These are phyloP conservation scores for Beta lomatogona DNA, from an alignment of 179 eudicot species.

Conservation along the genomic window DNA sequence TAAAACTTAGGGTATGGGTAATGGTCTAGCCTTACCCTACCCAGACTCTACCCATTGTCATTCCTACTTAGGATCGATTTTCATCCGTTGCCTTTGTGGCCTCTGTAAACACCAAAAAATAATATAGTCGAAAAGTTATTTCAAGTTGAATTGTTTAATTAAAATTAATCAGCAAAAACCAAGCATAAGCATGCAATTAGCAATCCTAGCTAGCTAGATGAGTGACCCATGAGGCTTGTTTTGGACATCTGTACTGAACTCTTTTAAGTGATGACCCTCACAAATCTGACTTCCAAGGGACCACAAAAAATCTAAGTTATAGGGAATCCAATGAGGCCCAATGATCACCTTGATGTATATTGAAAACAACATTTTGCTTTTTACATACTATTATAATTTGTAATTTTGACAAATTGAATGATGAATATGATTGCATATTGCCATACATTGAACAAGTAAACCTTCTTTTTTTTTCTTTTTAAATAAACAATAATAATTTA, in stretches of 20 bases:
- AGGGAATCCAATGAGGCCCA: conserved; percentile 36
- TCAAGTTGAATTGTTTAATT: neutral
- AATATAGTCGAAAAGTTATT: too few relatives aligned
- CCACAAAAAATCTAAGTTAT: conserved; percentile 25
- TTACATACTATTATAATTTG: conserved; percentile 28
- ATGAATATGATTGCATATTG: conserved; percentile 17
- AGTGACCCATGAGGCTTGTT: conserved; percentile 1
- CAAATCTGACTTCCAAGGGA: conserved; percentile 16
- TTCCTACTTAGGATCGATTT: too few relatives aligned
- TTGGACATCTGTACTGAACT: conserved; percentile 17
- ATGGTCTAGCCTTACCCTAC: too few relatives aligned
- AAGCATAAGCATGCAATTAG: neutral
- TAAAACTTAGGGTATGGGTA: too few relatives aligned
- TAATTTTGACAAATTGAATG: conserved; percentile 34
- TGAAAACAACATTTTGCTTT: conserved; percentile 27
- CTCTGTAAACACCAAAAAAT: too few relatives aligned
- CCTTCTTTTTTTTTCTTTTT: neutral
- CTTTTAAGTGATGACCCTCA: conserved; percentile 20
- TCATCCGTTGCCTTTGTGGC: too few relatives aligned
- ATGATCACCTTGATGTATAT: conserved; percentile 17
- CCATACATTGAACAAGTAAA: conserved; percentile 32
- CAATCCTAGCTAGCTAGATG: neutral
- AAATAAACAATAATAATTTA: neutral
- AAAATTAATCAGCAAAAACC: neutral
- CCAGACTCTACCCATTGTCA: too few relatives aligned